Evolutionary conservation across 306 rosid genomes (phyloP), one percentile per base, ranked within the genome.

Genomic region (Mimosa bimucronata): DNA sequence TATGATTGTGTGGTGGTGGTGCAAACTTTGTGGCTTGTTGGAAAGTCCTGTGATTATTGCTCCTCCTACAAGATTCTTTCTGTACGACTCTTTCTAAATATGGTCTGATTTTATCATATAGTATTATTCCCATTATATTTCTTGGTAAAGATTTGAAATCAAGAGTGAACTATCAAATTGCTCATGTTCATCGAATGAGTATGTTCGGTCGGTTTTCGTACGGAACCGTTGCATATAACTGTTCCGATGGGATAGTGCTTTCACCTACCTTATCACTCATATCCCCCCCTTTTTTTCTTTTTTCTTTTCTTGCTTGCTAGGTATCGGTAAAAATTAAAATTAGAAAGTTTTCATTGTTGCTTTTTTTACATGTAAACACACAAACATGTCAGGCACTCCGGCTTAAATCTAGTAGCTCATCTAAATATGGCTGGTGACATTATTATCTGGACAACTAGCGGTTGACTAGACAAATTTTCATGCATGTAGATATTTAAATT

Each of bases 1-100:
- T 34, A 15, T 23, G 44, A 60, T 73, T 83, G 80, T 86, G 89
- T 86, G 89, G 89, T 83, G 79, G 37, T 67, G 69, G 38, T 86
- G 66, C 57, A 83, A 80, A 80, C 52, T 42, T 70, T 5, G 66
- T 31, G 74, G 71, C 77, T 70, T 38, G 66, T 21, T 74, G 75
- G 77, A 80, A 58, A 82, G 28, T 29, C 37, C 31, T 21, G 42
- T 55, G 34, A 2, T n/a, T 52, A 2, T 30, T 52, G n/a, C 44
- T n/a, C n/a, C n/a, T n/a, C n/a, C n/a, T 30, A 45, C 21, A 50
- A 73, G 66, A 53, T 37, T 74, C 11, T 21, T 71, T 7, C 69
- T 31, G 23, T 11, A 64, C 34, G 44, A 48, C 23, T 26, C 19
- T 6, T 9, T 28, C 11, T 71, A 0, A 1, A 8, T 55, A n/a